Evolutionary conservation across 805 yeast genomes (phyloP), one percentile per base, ranked within the genome.

Genomic region (Zygotorulaspora sp.): DNA sequence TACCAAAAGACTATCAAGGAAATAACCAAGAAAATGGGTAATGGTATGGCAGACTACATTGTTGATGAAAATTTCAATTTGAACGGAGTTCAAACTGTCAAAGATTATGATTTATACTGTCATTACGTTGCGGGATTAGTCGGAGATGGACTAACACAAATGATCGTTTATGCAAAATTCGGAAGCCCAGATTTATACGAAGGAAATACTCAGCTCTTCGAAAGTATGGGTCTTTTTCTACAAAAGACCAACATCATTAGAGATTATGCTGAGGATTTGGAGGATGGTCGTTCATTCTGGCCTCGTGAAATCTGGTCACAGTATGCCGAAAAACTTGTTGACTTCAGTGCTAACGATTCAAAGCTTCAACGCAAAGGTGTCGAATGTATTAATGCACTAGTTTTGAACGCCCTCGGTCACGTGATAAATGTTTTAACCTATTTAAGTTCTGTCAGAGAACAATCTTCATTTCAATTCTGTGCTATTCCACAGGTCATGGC

Each of bases 401-500:
- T 85, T 8, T 70, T 81, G 44, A 80, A 88, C 58, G 80, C 95
- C 1, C 68, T 92, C 57, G 69, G 66, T 19, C 97, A 90, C 55
- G 88, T 77, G 26, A 75, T 74, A 36, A 92, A 86, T 54, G 83
- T 79, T 20, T 71, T 92, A 51, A 73, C 74, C 35, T 92, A 84
- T 60, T 70, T 92, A 40, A 74, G 90, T 12, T 69, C 79, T 44
- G 75, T 92, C 34, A 74, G 74, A 42, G 98, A 92, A 58, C 84
- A 82, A 43, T 77, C 95, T 1, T 66, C 81, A 34, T 92, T 87
- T 70, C 83, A 80, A 52, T 92, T 92, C 69, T 89, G 97, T 68
- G 86, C 97, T 8, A 92, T 92, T 57, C 99, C 99, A 13, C 99
- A 92, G 67, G 97, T 90, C 13, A 92, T 92, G 98, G 96, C 97